Base-by-base conservation (phyloP, 2,329 filamentous ascomycete species). In the Colletotrichum cordylinicola region DNA sequence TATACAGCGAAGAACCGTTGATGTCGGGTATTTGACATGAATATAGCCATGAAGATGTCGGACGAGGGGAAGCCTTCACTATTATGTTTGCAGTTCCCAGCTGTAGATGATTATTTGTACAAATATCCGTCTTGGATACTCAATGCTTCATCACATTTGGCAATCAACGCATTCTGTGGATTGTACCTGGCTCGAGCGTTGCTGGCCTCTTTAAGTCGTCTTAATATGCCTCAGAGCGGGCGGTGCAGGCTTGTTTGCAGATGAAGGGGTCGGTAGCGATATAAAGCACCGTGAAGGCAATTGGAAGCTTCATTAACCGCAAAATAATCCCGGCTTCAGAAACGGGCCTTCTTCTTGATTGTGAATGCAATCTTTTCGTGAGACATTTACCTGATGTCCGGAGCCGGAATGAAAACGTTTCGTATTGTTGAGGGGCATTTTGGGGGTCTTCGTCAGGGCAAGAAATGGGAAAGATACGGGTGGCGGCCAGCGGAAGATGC, bases 1-100 rank as follows among this genome's bases (percentile, higher is more conserved):
- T 27, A 27, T 27, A 27, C 24, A 27, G 18, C 9, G 18, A 18
- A n/a, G 4, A 39, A 18, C 4, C 16, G 37, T 8, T 43, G 4
- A 2, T 18, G 24, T 10, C 5, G 18, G 8, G 39, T 43, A n/a
- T 43, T n/a, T 43, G 39, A n/a, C 18, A 43, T 43, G 18, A n/a
- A 43, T 6, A 43, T 43, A 5, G 39, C 1, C 0, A 43, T 1
- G 9, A n/a, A 43, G 0, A 7, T 43, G 9, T 43, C 10, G 39
- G 18, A n/a, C 5, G 3, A 12, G 5, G 5, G 18, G 39, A 43
- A n/a, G 39, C 9, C 2, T n/a, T 43, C 39, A 6, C 39, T 0
- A 18, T n/a, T n/a, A 2, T 12, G 18, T 0, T n/a, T n/a, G 39
- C n/a, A 3, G 2, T 0, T 8, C 3, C 39, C 8, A 3, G 2